phyloP scores from a whole-genome alignment of 441 rosid species.

The Gossypium armourianum region DNA sequence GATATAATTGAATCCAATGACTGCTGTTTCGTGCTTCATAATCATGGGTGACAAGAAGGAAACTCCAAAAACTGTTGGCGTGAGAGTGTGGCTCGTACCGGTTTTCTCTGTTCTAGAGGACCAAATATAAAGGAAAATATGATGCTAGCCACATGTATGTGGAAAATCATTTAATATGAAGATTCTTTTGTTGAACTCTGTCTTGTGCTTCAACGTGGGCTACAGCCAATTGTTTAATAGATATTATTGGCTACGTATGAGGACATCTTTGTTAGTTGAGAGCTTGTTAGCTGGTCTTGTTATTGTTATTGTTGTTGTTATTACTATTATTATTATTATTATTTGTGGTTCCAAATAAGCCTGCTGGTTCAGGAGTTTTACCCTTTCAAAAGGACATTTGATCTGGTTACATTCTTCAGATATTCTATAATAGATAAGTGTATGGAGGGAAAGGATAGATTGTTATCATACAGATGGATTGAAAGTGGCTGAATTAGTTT shows the following conservation, averaged over 20 bases:
- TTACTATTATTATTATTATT: not conserved
- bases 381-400: not conserved
- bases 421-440: slow-evolving; percentile 1
- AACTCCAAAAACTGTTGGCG: not conserved
- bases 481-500: not conserved
- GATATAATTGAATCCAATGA: not conserved
- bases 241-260: not conserved
- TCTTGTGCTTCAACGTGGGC: not conserved
- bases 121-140: not conserved
- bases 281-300: not conserved
- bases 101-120: not conserved
- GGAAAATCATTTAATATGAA: not conserved
- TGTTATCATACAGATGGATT: not conserved
- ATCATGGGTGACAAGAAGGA: not conserved
- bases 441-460: not conserved
- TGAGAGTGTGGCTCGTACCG: not conserved
- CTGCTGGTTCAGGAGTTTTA: not conserved
- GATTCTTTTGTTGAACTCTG: not conserved
- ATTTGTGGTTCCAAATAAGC: not conserved
- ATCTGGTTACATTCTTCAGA: not conserved
- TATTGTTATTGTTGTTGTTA: not conserved
- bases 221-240: slow-evolving; percentile 3
- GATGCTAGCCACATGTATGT: not conserved
- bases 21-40: not conserved
- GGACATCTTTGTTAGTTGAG: not conserved